phyloP scores from a whole-genome alignment of 2,329 filamentous ascomycete species.

The Microdochium nivale region DNA sequence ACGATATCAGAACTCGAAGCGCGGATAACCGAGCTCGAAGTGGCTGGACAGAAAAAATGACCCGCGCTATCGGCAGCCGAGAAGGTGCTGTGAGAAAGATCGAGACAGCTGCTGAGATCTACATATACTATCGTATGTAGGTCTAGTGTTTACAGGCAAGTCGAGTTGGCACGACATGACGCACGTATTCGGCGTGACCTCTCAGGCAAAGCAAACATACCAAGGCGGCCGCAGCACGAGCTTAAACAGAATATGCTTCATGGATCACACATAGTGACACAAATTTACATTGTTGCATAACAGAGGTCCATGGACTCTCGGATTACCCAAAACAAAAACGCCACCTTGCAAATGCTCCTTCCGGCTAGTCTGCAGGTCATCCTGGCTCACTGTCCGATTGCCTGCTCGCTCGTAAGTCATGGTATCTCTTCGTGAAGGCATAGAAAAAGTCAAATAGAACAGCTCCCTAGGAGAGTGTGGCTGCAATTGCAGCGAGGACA shows the following conservation, averaged over 20 bases:
- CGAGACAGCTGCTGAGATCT: too few species aligned
- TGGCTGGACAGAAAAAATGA: conserved; percentile 9
- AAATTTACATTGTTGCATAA: too few species aligned
- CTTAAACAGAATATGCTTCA: too few species aligned
- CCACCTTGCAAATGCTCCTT: background rate
- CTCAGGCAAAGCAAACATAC: too few species aligned
- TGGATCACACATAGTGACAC: too few species aligned
- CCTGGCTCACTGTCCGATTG: background rate
- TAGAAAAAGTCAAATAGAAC: background rate
- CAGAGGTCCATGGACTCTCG: background rate
- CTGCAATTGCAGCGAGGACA: background rate
- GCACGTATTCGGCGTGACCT: too few species aligned
- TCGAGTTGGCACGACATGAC: too few species aligned
- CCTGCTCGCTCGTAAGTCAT: background rate
- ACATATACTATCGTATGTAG: too few species aligned
- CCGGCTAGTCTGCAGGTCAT: background rate
- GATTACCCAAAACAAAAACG: conserved; percentile 3
- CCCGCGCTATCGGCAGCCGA: background rate
- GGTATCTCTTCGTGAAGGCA: background rate
- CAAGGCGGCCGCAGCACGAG: too few species aligned
- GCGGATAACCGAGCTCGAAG: conserved; percentile 18
- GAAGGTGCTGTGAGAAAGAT: background rate
- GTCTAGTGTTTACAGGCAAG: too few species aligned
- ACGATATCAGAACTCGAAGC: conserved; percentile 18
- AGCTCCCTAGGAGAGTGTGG: background rate